Conservation (phyloP, 192 early-diverging fungal genomes). For the Podila verticillata region DNA sequence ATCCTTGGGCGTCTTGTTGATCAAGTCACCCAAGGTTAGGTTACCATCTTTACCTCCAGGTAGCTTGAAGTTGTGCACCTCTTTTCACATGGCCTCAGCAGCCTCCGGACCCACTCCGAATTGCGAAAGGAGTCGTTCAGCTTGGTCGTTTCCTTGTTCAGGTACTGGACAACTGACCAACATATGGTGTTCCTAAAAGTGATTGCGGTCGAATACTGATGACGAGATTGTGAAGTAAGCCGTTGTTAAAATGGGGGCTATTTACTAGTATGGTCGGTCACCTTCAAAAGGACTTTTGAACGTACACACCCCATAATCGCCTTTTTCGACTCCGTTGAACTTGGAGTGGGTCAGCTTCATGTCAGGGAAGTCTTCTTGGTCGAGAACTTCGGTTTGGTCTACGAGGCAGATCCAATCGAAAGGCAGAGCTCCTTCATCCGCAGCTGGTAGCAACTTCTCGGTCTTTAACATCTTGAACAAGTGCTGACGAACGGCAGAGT, state of each 20-base stretch:
- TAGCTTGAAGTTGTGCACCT: not conserved
- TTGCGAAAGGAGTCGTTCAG: not conserved
- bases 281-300: no score
- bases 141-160: not conserved
- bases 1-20: not conserved
- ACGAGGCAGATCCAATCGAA: not conserved
- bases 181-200: not conserved
- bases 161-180: not conserved
- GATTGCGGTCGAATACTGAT: not conserved
- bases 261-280: no score
- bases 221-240: no score
- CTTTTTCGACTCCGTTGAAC: not conserved
- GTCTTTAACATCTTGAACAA: not conserved
- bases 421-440: not conserved
- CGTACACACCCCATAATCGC: not conserved
- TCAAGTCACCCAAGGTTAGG: not conserved
- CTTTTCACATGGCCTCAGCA: constrained; percentile 7
- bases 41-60: not conserved
- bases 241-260: no score
- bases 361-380: not conserved
- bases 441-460: not conserved
- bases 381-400: not conserved
- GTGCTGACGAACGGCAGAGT: not conserved
- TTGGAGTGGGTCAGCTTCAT: not conserved
- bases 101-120: constrained; percentile 9